Base-by-base conservation (phyloP, 768 basidiomycete genomes). In the Boletus tomentosulus region DNA sequence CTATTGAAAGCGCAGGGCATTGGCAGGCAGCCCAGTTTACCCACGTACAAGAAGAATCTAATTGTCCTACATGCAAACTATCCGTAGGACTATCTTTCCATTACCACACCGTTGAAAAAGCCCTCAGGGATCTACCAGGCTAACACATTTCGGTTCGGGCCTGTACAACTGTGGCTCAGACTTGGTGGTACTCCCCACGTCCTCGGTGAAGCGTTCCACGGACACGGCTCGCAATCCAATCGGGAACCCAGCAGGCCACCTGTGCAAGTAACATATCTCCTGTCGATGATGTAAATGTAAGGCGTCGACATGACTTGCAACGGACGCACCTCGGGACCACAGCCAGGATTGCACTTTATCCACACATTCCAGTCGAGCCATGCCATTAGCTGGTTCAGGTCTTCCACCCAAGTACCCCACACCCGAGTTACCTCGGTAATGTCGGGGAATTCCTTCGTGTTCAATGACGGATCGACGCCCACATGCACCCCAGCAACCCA, bases 341-440 rank as follows among this genome's bases (percentile, higher is more conserved):
- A 82, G 1, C 64, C 73, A 12, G 78, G 79, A 0, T 59, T 61
- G 55, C 80, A 81, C 41, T 66, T 76, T 5, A 74, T 60, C 79
- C 80, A 81, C 15, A 71, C 62, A 48, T 69, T 72, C 79, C 80
- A 82, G 56, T 76, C 79, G 2, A 82, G 62, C 80, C 80, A 81
- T 0, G 42, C 48, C 71, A 79, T 77, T 34, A 81, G 59, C 13
- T 50, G 56, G 8, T 67, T 55, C 11, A 76, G 45, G 6, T 71
- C 66, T 13, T 34, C 30, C 13, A 53, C 62, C 79, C 79, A 81
- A 7, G 53, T 28, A 12, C 24, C 27, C 8, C 67, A 37, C 38
- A 71, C 37, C 10, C 11, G 37, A 13, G 24, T 52, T n/a, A 51
- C 45, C 19, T 56, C 43, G 1, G 19, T 45, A 16, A 53, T 10